These are phyloP conservation scores for Wickerhamomyces xylosicus DNA, from an alignment of 805 yeast genomes.

Conservation along the genomic window DNA sequence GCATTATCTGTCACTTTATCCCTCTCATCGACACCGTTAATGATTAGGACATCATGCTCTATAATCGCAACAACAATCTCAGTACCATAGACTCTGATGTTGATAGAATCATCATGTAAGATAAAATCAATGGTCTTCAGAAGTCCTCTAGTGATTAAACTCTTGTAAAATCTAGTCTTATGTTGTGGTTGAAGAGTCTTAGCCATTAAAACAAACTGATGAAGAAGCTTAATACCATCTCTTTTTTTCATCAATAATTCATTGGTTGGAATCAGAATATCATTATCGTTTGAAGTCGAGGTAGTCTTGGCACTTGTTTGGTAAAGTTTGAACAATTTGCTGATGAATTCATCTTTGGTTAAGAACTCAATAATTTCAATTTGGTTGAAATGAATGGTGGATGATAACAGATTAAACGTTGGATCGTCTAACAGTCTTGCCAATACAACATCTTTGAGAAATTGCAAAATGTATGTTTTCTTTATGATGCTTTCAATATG, in stretches of 20 bases:
- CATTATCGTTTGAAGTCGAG: neutral
- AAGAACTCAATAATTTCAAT: conserved; percentile 53
- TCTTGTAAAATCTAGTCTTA: conserved; percentile 52
- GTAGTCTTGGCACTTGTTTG: conserved; percentile 6
- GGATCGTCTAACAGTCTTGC: conserved; percentile 79
- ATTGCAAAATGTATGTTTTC: conserved; percentile 68
- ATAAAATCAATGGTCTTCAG: conserved; percentile 67
- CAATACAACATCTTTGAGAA: conserved; percentile 77
- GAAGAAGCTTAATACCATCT: conserved; percentile 70
- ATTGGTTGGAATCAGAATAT: neutral
- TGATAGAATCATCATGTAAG: conserved; percentile 36
- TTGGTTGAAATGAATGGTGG: conserved; percentile 61
- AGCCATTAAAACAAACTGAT: conserved; percentile 71
- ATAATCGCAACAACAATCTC: conserved; percentile 73
- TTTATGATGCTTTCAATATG: conserved; percentile 47
- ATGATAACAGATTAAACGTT: conserved; percentile 53
- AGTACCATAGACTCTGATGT: conserved; percentile 59
- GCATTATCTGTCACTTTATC: neutral
- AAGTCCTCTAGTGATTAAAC: conserved; percentile 58
- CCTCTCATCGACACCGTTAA: conserved; percentile 22
- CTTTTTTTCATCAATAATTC: conserved; percentile 26
- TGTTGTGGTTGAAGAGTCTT: conserved; percentile 52
- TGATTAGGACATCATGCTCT: conserved; percentile 69
- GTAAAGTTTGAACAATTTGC: conserved; percentile 51
- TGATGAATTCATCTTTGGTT: conserved; percentile 41